Evolutionary conservation across 306 rosid species (phyloP).

Genomic region (Castanea mollissima): DNA sequence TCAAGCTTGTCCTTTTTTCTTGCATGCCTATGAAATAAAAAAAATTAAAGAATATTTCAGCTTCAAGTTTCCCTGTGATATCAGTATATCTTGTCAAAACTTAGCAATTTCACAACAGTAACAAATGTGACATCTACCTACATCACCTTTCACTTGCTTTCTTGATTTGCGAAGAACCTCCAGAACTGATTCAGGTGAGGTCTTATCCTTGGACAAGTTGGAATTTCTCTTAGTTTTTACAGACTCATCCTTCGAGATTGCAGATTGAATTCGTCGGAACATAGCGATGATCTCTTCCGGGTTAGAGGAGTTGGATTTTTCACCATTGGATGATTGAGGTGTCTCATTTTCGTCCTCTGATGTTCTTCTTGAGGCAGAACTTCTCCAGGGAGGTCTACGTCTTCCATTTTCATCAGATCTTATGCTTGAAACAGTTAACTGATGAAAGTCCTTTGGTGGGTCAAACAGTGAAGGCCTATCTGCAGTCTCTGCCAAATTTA

Average conservation of each 20-base stretch:
- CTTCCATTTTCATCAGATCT: conserved; percentile 30
- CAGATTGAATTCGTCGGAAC: conserved; percentile 42
- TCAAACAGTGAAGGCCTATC: conserved; percentile 32
- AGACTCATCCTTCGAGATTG: conserved; percentile 39
- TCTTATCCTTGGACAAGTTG: conserved; percentile 18
- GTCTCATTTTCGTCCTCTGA: conserved; percentile 25
- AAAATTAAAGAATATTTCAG: too few species aligned
- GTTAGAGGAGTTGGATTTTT: conserved; percentile 25
- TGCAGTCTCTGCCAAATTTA: conserved; percentile 64
- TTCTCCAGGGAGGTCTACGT: conserved; percentile 29
- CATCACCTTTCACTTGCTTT: conserved; percentile 35
- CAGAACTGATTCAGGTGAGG: conserved; percentile 34
- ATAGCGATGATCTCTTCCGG: conserved; percentile 60
- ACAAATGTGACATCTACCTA: background rate
- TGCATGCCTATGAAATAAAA: too few species aligned
- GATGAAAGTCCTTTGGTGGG: conserved; percentile 16
- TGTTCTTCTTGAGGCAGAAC: conserved; percentile 17
- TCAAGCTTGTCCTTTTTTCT: too few species aligned
- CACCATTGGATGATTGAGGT: conserved; percentile 16
- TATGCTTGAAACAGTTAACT: conserved; percentile 21
- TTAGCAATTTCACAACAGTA: background rate
- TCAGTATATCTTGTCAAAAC: background rate
- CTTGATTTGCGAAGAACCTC: conserved; percentile 39
- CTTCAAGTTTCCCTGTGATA: too few species aligned
- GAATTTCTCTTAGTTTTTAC: conserved; percentile 14